Base-by-base conservation (phyloP, 768 basidiomycete genomes). In the Galerina marginata region DNA sequence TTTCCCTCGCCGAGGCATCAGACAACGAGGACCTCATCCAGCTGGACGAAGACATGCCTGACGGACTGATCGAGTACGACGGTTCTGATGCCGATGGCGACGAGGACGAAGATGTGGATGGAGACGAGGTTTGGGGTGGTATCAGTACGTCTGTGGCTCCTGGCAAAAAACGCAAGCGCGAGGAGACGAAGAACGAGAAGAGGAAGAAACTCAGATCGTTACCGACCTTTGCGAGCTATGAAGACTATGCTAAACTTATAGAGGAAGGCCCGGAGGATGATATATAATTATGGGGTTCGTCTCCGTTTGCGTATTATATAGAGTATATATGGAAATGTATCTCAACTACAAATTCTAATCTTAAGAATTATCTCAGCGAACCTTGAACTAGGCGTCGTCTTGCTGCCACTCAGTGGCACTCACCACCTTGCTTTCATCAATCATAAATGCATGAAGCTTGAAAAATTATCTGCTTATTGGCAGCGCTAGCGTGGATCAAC, bases 201-300 rank as follows among this genome's bases (percentile, higher is more conserved):
- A 82, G 87, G 75, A 92, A 92, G 79, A 93, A 88, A 76, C 69
- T 84, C 69, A 80, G 79, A 58, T 81, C 84, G 9, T 69, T 93
- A 64, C 91, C 91, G 4, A 93, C 89, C 38, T 95, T 95, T 69
- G 93, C 92, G 10, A 91, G 86, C 68, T 93, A 93, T 67, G 93
- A 95, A 59, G 92, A 93, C 58, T 95, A 93, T 65, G 89, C 88
- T 46, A 87, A 79, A 75, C 81, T 94, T 85, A 95, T 94, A 58
- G 93, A 94, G 71, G 88, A 90, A 58, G 86, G 78, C 9, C 83
- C 86, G 11, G 89, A 91, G 73, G 88, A 91, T 65, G 77, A 87
- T 72, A 79, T 89, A 33, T 88, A 29, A 51, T 51, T 2, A 11
- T 23, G 15, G 11, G 9, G 14, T 20, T 25, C 9, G 2, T 45